A percentile compares a stretch with the other conserved stretches of the same genome.
These are phyloP conservation scores for Chlamydomonas sp. DNA, from an alignment of 139 green algal species.

Conservation along the genomic window DNA sequence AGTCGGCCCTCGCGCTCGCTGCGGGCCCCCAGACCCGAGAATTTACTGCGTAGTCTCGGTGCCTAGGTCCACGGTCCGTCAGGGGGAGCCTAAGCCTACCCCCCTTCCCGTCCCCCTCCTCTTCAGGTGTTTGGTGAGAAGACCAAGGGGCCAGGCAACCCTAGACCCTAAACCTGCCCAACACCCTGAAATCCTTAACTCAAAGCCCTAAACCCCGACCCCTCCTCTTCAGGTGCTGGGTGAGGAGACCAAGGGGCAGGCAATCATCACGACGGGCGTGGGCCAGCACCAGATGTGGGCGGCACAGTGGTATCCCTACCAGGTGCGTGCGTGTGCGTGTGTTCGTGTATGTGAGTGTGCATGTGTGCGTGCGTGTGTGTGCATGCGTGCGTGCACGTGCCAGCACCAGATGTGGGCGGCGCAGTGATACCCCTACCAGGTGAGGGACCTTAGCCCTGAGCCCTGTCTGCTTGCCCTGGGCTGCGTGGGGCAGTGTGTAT, in stretches of 20 bases:
- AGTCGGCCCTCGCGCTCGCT: no score
- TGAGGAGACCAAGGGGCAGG: constrained; percentile 90
- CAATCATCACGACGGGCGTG: constrained; percentile 95
- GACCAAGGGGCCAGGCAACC: constrained; percentile 79
- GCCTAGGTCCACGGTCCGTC: no score
- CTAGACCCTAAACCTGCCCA: background rate
- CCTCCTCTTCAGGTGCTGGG: constrained; percentile 58
- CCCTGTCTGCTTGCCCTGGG: no score
- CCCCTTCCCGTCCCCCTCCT: background rate
- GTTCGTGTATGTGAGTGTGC: no score
- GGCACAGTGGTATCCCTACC: constrained; percentile 89
- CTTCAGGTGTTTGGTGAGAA: constrained; percentile 79
- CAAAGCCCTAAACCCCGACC: background rate
- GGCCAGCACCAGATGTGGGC: constrained; percentile 99
- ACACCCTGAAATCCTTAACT: background rate
- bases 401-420: constrained; percentile 99
- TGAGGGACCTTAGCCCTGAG: no score
- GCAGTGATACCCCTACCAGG: constrained; percentile 84
- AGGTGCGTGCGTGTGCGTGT: constrained; percentile 62
- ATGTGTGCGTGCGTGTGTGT: constrained; percentile 79
- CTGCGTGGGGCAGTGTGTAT: constrained; percentile 72
- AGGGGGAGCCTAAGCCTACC: no score
- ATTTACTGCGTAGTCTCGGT: no score
- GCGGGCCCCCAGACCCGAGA: no score
- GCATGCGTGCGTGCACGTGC: constrained; percentile 72